Conservation (phyloP, 2,329 filamentous ascomycete species). For the Colletotrichum theobromicola region DNA sequence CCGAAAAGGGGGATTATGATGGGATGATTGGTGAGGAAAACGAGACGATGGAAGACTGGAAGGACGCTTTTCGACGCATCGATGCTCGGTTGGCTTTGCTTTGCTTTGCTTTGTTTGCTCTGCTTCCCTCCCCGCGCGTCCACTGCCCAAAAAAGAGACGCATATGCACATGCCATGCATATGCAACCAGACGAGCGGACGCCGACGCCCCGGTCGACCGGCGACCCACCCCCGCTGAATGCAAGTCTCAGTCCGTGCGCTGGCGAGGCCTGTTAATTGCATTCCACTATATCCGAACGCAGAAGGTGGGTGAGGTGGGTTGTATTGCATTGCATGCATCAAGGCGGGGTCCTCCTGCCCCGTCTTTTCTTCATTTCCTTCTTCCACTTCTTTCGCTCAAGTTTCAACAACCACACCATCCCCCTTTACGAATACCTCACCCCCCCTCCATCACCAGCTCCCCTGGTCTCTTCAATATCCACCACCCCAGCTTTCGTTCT, state of each 20-base stretch:
- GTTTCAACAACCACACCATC: neutral
- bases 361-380: neutral
- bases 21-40: slow-evolving; percentile 6
- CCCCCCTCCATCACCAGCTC: neutral
- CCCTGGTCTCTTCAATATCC: neutral
- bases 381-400: neutral
- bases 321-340: slow-evolving; percentile 1
- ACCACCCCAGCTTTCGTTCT: neutral
- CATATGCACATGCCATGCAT: slow-evolving; percentile 19
- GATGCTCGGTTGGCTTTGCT: neutral
- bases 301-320: neutral
- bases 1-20: neutral
- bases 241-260: slow-evolving; percentile 1
- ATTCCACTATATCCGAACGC: neutral
- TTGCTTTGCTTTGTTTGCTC: neutral
- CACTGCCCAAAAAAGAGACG: neutral
- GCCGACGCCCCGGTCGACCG: neutral
- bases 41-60: neutral
- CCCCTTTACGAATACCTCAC: neutral
- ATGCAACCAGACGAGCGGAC: neutral
- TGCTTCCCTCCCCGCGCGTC: neutral
- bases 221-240: slow-evolving; percentile 1
- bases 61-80: neutral
- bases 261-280: neutral
- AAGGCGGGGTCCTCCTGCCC: neutral